phyloP scores from a whole-genome alignment of 2,329 filamentous ascomycete genomes.

The Penicillium digitatum region DNA sequence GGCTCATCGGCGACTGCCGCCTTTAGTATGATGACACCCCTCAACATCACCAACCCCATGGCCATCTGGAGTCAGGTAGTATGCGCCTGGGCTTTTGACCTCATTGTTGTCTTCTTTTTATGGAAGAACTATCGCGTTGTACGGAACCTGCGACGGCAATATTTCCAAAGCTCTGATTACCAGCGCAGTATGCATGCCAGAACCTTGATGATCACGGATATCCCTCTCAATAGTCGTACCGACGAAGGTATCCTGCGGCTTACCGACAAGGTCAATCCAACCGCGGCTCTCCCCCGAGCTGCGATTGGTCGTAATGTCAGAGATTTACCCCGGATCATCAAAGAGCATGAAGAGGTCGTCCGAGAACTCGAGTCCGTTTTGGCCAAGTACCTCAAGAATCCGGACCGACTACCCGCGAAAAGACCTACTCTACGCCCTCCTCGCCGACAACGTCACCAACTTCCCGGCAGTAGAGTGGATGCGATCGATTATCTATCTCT shows the following conservation, averaged over 20 bases:
- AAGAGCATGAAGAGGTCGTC: conserved; percentile 76
- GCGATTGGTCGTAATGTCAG: conserved; percentile 90
- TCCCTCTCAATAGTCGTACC: conserved; percentile 69
- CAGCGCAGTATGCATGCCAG: conserved; percentile 78
- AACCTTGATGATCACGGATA: conserved; percentile 69
- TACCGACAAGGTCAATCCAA: conserved; percentile 74
- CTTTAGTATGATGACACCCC: conserved; percentile 49
- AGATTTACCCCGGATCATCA: conserved; percentile 78
- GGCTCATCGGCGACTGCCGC: conserved; percentile 23
- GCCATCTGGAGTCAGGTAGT: conserved; percentile 59
- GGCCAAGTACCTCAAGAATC: conserved; percentile 87
- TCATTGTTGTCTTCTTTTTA: conserved; percentile 73
- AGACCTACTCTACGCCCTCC: conserved; percentile 76
- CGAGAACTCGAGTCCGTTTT: conserved; percentile 76
- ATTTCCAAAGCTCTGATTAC: conserved; percentile 83
- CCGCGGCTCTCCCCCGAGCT: conserved; percentile 71
- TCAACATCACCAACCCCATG: conserved; percentile 43
- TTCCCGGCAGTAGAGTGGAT: conserved; percentile 71
- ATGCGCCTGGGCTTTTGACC: conserved; percentile 62
- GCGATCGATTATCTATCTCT: conserved; percentile 90
- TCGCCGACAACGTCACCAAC: conserved; percentile 70
- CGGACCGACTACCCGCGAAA: conserved; percentile 68
- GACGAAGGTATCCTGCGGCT: conserved; percentile 86
- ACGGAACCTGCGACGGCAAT: conserved; percentile 65
- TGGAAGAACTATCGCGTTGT: conserved; percentile 88